phyloP scores from a whole-genome alignment of 176 grass and related monocot species.

The Phoenix dactylifera region DNA sequence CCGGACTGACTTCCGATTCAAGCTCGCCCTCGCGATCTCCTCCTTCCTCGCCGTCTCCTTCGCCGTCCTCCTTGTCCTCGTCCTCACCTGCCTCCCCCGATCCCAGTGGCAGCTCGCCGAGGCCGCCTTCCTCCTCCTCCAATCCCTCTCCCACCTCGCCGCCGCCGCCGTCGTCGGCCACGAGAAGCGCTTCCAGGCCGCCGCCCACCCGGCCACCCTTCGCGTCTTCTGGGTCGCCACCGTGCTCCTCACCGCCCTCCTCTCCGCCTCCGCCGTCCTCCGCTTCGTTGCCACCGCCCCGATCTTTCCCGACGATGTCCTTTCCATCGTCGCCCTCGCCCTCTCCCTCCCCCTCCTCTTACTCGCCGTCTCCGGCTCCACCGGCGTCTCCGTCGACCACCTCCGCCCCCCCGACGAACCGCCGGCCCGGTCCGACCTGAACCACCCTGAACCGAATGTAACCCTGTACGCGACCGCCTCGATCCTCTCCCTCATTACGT shows the following conservation, averaged over 20 bases:
- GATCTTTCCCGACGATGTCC: conserved; percentile 37
- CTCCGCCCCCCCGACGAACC: too few relatives aligned
- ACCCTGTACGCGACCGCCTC: conserved; percentile 56
- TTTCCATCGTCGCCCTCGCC: conserved; percentile 35
- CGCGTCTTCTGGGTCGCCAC: conserved; percentile 62
- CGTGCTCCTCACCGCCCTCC: conserved; percentile 37
- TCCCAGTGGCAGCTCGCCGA: conserved; percentile 16
- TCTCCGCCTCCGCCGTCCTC: conserved; percentile 33
- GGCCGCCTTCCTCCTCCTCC: conserved; percentile 52
- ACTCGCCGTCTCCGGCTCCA: conserved; percentile 29
- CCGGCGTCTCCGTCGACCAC: conserved; percentile 17
- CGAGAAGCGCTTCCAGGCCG: conserved; percentile 41
- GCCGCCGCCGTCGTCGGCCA: conserved; percentile 44
- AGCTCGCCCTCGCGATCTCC: conserved; percentile 37
- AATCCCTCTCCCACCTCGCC: conserved; percentile 42
- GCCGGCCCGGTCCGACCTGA: neutral
- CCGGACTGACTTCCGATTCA: conserved; percentile 26
- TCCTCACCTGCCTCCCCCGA: neutral
- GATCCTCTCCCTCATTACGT: conserved; percentile 40
- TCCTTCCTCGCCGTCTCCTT: conserved; percentile 37
- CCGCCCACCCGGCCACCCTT: conserved; percentile 43
- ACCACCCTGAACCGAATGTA: conserved; percentile 14
- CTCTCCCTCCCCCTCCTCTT: conserved; percentile 43
- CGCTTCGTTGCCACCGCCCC: conserved; percentile 25
- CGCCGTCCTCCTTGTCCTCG: conserved; percentile 29